These are phyloP conservation scores for Cladosporium sp. DNA, from an alignment of 2,329 filamentous ascomycete species.

Conservation along the genomic window DNA sequence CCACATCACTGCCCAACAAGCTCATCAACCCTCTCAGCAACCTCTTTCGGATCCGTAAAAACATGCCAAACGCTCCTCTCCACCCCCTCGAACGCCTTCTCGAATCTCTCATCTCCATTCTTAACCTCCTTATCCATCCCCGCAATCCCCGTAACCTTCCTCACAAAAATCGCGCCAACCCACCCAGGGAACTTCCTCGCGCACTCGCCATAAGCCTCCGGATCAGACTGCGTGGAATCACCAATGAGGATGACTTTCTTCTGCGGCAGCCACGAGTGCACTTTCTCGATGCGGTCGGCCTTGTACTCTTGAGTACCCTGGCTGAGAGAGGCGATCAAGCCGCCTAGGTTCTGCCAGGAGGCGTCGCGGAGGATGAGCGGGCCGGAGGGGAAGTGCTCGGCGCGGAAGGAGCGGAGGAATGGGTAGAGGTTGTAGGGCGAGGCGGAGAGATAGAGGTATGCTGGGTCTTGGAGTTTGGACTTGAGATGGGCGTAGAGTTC, in stretches of 20 bases:
- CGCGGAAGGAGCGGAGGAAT: slow-evolving; percentile 75
- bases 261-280: slow-evolving; percentile 76
- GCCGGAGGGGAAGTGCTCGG: slow-evolving; percentile 71
- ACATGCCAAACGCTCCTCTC: slow-evolving; percentile 75
- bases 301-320: slow-evolving; percentile 86
- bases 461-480: slow-evolving; percentile 57
- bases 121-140: slow-evolving; percentile 75
- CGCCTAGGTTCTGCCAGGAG: slow-evolving; percentile 81
- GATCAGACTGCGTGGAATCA: slow-evolving; percentile 88
- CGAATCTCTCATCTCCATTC: slow-evolving; percentile 68
- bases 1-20: slow-evolving; percentile 26
- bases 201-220: slow-evolving; percentile 84
- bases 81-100: slow-evolving; percentile 76
- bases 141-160: slow-evolving; percentile 75
- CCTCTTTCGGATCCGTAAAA: slow-evolving; percentile 74
- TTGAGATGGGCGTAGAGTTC: slow-evolving; percentile 74
- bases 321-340: slow-evolving; percentile 77
- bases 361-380: slow-evolving; percentile 83
- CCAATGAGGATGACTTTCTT: slow-evolving; percentile 82
- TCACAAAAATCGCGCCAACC: slow-evolving; percentile 82
- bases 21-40: slow-evolving; percentile 46
- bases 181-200: slow-evolving; percentile 70
- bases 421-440: slow-evolving; percentile 94
- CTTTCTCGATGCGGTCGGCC: slow-evolving; percentile 73
- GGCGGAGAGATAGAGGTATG: slow-evolving; percentile 92